These are phyloP conservation scores for Dendrothele bispora DNA, from an alignment of 768 basidiomycete species.

Conservation along the genomic window DNA sequence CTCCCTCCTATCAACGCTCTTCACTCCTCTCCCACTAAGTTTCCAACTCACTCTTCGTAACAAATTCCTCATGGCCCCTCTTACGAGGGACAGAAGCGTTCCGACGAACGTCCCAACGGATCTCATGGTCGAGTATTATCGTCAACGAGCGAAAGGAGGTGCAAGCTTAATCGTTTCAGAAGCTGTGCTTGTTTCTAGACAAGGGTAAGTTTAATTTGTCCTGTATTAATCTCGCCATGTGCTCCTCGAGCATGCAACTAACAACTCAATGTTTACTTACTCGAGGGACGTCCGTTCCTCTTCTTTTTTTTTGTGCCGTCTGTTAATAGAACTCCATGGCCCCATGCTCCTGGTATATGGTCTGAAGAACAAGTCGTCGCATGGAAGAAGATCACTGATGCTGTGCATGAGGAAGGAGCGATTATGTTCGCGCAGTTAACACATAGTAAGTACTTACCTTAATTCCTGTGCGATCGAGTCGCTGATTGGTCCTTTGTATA, in stretches of 20 bases:
- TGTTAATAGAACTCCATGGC: conserved; percentile 26
- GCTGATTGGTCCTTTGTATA: neutral
- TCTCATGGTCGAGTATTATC: conserved; percentile 34
- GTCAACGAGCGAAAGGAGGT: conserved; percentile 33
- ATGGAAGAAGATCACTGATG: conserved; percentile 30
- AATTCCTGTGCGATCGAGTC: conserved; percentile 4
- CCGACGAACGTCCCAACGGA: conserved; percentile 30
- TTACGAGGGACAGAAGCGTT: conserved; percentile 33
- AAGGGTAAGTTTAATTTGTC: conserved; percentile 20
- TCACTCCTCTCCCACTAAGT: conserved; percentile 32
- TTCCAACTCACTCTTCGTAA: conserved; percentile 29
- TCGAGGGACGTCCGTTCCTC: too few species aligned
- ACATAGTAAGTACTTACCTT: neutral
- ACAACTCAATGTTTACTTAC: too few species aligned
- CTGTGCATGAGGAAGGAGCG: conserved; percentile 33
- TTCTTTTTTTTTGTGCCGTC: too few species aligned
- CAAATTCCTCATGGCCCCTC: conserved; percentile 30
- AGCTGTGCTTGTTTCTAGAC: conserved; percentile 24
- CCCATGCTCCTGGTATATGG: conserved; percentile 30
- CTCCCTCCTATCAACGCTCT: too few species aligned
- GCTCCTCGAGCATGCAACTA: neutral
- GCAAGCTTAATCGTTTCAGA: conserved; percentile 34
- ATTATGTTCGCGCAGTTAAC: conserved; percentile 27
- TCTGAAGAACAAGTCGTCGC: conserved; percentile 23
- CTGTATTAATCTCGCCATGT: too few species aligned